phyloP scores from a whole-genome alignment of 2,329 filamentous ascomycete species.

The Tympanopsis confertula region DNA sequence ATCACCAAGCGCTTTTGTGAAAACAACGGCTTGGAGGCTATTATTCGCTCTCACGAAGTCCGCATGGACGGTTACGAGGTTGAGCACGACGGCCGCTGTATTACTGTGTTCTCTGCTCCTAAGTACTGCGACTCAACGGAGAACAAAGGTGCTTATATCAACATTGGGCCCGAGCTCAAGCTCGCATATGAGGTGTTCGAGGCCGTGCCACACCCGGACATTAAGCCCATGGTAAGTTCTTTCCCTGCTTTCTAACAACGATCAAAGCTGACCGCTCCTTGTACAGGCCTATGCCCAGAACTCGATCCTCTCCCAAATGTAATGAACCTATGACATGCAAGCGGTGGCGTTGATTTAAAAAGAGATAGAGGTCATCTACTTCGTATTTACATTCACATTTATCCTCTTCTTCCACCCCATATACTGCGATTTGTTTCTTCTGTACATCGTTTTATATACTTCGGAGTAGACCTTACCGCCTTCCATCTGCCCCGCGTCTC shows the following conservation, averaged over 20 bases:
- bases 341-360: too few species aligned
- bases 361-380: too few species aligned
- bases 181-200: constrained; percentile 88
- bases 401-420: too few species aligned
- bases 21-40: constrained; percentile 82
- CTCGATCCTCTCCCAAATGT: constrained; percentile 53
- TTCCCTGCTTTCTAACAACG: background rate
- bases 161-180: constrained; percentile 84
- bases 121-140: constrained; percentile 97
- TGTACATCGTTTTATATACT: too few species aligned
- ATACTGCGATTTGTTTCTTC: too few species aligned
- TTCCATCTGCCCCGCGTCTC: too few species aligned
- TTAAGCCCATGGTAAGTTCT: constrained; percentile 70
- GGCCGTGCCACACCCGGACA: constrained; percentile 88
- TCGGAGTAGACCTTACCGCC: too few species aligned
- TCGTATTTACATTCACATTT: too few species aligned
- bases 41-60: constrained; percentile 95
- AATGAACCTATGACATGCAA: too few species aligned
- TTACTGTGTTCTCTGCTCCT: constrained; percentile 94
- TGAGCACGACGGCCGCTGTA: constrained; percentile 89
- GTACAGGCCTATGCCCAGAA: constrained; percentile 70
- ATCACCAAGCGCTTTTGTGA: constrained; percentile 95
- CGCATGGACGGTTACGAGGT: constrained; percentile 99
- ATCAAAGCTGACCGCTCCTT: constrained; percentile 6
- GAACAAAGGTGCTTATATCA: constrained; percentile 98